These are phyloP conservation scores for Penicillium hordei DNA, from an alignment of 2,329 filamentous ascomycete species.

Conservation along the genomic window DNA sequence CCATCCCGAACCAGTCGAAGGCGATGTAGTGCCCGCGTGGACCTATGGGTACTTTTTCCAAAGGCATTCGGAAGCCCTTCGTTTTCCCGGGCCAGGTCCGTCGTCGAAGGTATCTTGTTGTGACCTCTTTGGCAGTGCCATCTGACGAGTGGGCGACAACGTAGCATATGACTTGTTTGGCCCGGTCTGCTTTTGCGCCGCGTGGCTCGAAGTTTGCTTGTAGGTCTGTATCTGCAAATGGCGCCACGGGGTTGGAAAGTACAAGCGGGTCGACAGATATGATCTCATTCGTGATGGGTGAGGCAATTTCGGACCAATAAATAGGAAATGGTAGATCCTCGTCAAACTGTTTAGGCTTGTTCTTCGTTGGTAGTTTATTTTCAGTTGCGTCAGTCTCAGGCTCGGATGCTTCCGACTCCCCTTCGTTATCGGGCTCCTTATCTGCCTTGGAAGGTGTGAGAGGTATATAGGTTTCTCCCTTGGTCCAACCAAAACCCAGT, in stretches of 20 bases:
- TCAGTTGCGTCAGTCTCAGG: slow-evolving; percentile 23
- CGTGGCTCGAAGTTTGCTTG: slow-evolving; percentile 77
- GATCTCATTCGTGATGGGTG: slow-evolving; percentile 74
- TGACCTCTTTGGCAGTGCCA: slow-evolving; percentile 91
- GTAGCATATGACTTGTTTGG: slow-evolving; percentile 88
- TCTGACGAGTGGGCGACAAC: slow-evolving; percentile 79
- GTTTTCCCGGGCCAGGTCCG: slow-evolving; percentile 83
- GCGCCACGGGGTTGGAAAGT: slow-evolving; percentile 64
- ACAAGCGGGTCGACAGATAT: slow-evolving; percentile 76
- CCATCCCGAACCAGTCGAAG: slow-evolving; percentile 83
- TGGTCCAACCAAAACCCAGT: slow-evolving; percentile 86
- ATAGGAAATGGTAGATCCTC: slow-evolving; percentile 77
- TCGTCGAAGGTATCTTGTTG: slow-evolving; percentile 81
- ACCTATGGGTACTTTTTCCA: slow-evolving; percentile 78
- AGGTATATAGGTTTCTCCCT: slow-evolving; percentile 70
- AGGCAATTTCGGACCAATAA: slow-evolving; percentile 91
- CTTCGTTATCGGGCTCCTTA: slow-evolving; percentile 3
- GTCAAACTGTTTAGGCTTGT: slow-evolving; percentile 59
- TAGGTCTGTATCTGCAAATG: slow-evolving; percentile 62
- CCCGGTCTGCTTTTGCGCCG: slow-evolving; percentile 77
- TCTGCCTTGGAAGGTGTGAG: slow-evolving; percentile 40
- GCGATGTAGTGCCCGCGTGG: slow-evolving; percentile 73
- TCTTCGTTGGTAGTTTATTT: slow-evolving; percentile 38
- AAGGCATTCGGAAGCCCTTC: slow-evolving; percentile 75
- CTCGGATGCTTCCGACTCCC: slow-evolving; percentile 18